These are phyloP conservation scores for Lantana camara DNA, from an alignment of 257 asterid species.

Conservation along the genomic window DNA sequence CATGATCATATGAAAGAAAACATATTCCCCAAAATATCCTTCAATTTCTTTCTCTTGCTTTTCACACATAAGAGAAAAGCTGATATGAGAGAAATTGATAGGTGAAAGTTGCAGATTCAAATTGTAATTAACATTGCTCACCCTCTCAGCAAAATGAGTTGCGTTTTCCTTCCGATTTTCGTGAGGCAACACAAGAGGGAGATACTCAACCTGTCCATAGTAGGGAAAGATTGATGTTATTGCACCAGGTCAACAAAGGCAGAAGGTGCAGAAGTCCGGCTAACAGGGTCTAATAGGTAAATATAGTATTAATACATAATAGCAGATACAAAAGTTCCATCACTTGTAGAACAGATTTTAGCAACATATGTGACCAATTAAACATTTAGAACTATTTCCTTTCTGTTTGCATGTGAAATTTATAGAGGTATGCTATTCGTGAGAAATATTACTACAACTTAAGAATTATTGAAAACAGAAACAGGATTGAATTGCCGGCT, in stretches of 20 bases:
- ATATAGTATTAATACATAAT: slow-evolving; percentile 1
- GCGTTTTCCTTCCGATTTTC: slow-evolving; percentile 83
- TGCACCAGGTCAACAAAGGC: slow-evolving; percentile 10
- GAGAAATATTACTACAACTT: slow-evolving; percentile 12
- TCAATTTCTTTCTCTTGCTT: neutral
- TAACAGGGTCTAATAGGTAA: slow-evolving; percentile 12
- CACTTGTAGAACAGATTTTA: neutral
- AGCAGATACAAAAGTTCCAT: slow-evolving; percentile 9
- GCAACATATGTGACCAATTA: neutral
- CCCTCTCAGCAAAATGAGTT: slow-evolving; percentile 69
- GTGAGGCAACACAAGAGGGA: slow-evolving; percentile 74
- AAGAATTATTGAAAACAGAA: neutral
- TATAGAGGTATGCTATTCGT: slow-evolving; percentile 2
- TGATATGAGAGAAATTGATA: neutral
- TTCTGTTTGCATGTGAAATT: slow-evolving; percentile 1
- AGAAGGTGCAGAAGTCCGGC: neutral
- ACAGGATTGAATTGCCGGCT: slow-evolving; percentile 9
- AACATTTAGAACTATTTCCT: slow-evolving; percentile 1
- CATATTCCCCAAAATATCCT: neutral
- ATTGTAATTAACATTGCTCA: slow-evolving; percentile 39
- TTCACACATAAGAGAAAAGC: neutral
- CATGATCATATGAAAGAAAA: neutral
- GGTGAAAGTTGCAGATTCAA: slow-evolving; percentile 15
- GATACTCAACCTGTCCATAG: slow-evolving; percentile 78
- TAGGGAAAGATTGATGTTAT: slow-evolving; percentile 11